Evolutionary conservation across 2,329 filamentous ascomycete species (phyloP).

Genomic region (Hirsutella thompsonii): DNA sequence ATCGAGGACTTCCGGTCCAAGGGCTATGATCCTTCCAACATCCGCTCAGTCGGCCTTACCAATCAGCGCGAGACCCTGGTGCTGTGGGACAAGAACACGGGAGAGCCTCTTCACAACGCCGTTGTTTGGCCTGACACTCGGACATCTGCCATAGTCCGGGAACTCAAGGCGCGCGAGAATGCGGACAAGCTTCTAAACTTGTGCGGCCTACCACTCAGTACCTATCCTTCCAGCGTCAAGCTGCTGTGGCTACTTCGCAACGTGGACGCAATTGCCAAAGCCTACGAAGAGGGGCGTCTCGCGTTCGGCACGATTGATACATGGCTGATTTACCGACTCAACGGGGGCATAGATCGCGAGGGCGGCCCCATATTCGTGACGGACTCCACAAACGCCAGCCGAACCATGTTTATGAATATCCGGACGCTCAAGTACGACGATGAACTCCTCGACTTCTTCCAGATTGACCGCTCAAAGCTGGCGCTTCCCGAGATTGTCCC

Average conservation of each 20-base stretch:
- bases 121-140: constrained; percentile 87
- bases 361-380: constrained; percentile 58
- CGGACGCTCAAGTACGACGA: constrained; percentile 70
- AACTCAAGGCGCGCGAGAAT: constrained; percentile 54
- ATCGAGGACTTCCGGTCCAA: constrained; percentile 57
- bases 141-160: constrained; percentile 57
- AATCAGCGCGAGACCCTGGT: constrained; percentile 85
- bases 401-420: constrained; percentile 93
- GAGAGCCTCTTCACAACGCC: constrained; percentile 70
- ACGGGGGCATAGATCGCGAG: constrained; percentile 52
- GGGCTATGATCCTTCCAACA: constrained; percentile 54
- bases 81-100: constrained; percentile 71
- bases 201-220: constrained; percentile 74
- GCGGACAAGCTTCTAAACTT: constrained; percentile 57
- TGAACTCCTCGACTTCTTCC: constrained; percentile 65
- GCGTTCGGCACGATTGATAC: constrained; percentile 81
- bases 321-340: constrained; percentile 77
- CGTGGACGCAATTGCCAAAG: constrained; percentile 51
- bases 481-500: constrained; percentile 71
- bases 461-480: constrained; percentile 54
- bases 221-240: constrained; percentile 80
- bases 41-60: constrained; percentile 73
- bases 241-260: constrained; percentile 72
- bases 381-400: constrained; percentile 75
- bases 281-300: constrained; percentile 64